phyloP scores from a whole-genome alignment of 768 basidiomycete species.

The Hortiboletus flavorubellus region DNA sequence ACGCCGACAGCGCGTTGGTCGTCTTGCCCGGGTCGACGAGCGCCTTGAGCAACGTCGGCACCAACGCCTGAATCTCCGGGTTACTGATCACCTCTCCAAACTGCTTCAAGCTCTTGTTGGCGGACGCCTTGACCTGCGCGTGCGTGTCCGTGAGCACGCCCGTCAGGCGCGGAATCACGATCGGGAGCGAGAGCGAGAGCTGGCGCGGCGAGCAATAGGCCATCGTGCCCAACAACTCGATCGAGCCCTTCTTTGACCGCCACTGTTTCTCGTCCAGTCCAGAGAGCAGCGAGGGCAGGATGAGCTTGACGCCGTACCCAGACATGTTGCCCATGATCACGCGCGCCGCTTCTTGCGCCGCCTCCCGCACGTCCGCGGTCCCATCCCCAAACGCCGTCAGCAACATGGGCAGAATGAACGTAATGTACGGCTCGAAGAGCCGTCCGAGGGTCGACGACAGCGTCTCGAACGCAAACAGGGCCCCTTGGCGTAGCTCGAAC shows the following conservation, averaged over 20 bases:
- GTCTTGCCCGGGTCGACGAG: conserved; percentile 94
- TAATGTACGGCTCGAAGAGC: conserved; percentile 91
- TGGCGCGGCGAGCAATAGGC: conserved; percentile 97
- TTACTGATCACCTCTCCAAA: conserved; percentile 99
- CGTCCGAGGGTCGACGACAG: conserved; percentile 83
- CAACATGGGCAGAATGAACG: conserved; percentile 77
- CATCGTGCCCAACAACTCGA: conserved; percentile 97
- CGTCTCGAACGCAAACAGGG: conserved; percentile 93
- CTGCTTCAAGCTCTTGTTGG: conserved; percentile 93
- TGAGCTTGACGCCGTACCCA: conserved; percentile 93
- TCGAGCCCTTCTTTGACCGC: conserved; percentile 96
- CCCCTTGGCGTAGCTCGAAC: conserved; percentile 86
- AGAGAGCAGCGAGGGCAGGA: conserved; percentile 83
- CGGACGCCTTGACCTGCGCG: conserved; percentile 88
- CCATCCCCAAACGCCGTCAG: conserved; percentile 85
- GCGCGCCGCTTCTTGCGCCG: conserved; percentile 85
- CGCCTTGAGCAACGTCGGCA: conserved; percentile 87
- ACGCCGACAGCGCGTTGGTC: conserved; percentile 72
- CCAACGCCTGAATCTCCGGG: conserved; percentile 91
- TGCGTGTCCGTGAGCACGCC: conserved; percentile 96
- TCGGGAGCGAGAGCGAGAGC: conserved; percentile 89
- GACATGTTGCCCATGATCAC: conserved; percentile 96
- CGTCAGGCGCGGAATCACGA: conserved; percentile 94
- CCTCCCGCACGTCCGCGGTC: conserved; percentile 80
- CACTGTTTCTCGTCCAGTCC: conserved; percentile 98